Evolutionary conservation across 192 early-diverging fungal species (phyloP).

Genomic region (Coemansia sp.): DNA sequence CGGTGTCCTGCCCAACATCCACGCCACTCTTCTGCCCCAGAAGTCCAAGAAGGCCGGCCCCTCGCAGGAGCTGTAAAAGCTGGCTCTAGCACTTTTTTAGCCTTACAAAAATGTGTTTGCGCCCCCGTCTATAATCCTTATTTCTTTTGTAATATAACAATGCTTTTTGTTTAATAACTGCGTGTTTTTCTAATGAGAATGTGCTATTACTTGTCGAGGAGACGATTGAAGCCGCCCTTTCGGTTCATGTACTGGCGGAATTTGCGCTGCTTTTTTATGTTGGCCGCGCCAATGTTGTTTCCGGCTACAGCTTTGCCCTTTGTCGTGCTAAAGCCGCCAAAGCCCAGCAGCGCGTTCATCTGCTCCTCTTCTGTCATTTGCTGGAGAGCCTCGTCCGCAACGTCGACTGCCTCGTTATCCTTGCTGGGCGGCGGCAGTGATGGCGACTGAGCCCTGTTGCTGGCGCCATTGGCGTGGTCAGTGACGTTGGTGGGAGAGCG

Average conservation of each 20-base stretch:
- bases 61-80: constrained; percentile 65
- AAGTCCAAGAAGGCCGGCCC: constrained; percentile 72
- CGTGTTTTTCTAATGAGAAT: not conserved
- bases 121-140: constrained; percentile 14
- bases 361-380: constrained; percentile 63
- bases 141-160: constrained; percentile 37
- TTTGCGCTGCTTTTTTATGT: constrained; percentile 83
- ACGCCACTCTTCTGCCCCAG: constrained; percentile 81
- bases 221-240: constrained; percentile 82
- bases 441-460: not conserved
- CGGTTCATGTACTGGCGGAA: constrained; percentile 97
- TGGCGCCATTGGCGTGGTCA: constrained; percentile 4
- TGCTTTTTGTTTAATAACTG: not conserved
- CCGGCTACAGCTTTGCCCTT: constrained; percentile 79
- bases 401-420: not conserved
- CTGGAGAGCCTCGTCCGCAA: constrained; percentile 2
- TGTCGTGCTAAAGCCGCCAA: constrained; percentile 86
- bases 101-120: not conserved
- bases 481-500: constrained; percentile 14
- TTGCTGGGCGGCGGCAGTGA: constrained; percentile 8
- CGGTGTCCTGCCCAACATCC: constrained; percentile 94
- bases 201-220: constrained; percentile 33
- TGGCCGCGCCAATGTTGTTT: constrained; percentile 71
- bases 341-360: constrained; percentile 89
- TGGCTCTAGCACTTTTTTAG: not conserved